Conservation (phyloP, 495 filamentous ascomycete species). For the Annulohypoxylon stygium region DNA sequence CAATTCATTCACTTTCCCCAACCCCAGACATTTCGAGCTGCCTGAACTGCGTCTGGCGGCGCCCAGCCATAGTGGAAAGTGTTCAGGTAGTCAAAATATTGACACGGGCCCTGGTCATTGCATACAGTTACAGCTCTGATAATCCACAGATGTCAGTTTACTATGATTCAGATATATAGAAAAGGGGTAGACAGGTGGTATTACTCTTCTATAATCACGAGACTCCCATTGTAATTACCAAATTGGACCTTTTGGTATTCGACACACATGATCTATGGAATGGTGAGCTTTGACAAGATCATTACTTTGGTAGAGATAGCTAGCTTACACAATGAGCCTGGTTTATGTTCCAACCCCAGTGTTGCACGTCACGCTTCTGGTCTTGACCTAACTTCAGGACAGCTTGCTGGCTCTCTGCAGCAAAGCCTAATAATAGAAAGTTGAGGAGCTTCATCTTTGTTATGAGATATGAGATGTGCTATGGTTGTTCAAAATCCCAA, state of each 20-base stretch:
- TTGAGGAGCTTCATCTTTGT: background rate
- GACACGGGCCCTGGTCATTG: background rate
- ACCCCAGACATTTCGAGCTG: background rate
- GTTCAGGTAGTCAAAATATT: slow-evolving; percentile 2
- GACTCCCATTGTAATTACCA: background rate
- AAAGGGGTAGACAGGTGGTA: background rate
- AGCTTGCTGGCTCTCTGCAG: slow-evolving; percentile 10
- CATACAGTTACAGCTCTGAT: slow-evolving; percentile 1
- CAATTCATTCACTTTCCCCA: background rate
- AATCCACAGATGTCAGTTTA: background rate
- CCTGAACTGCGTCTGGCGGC: background rate
- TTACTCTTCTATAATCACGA: background rate
- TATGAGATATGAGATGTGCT: background rate
- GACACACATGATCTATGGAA: slow-evolving; percentile 2
- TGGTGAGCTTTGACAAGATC: background rate
- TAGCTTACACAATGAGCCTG: slow-evolving; percentile 13
- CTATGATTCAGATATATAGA: background rate
- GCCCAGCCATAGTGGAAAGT: background rate
- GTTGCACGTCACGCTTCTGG: background rate
- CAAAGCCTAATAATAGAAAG: background rate
- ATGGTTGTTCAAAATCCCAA: background rate
- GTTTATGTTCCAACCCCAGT: background rate
- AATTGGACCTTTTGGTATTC: slow-evolving; percentile 3
- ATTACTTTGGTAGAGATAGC: background rate
- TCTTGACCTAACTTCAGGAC: background rate